Base-by-base conservation (phyloP, 2,329 filamentous ascomycete species). In the Ilyonectria robusta region DNA sequence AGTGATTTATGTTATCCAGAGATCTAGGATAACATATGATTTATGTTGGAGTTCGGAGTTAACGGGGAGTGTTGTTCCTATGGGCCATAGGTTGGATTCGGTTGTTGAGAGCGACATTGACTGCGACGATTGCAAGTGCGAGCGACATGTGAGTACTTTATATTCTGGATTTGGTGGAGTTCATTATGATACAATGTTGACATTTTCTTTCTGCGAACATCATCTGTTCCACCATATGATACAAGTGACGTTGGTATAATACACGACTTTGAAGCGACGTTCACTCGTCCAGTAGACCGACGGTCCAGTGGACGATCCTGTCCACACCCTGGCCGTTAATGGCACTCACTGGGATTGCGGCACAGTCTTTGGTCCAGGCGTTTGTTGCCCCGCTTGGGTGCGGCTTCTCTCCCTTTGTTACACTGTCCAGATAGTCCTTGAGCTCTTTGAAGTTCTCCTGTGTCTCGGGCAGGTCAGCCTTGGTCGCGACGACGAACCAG, bases 401-500 rank as follows among this genome's bases (percentile, higher is more conserved):
- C 31, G 86, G 84, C 65, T 87, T 85, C 21, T 83, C 81, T 1
- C 92, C 91, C 1, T 83, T 83, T 58, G 88, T 88, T 26, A 98
- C 86, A 4, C 83, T 83, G 5, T 87, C 84, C 4, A 99, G 81
- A 80, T 98, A 97, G 9, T 82, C 81, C 71, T 90, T 90, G 72
- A 99, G 83, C 58, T 83, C 81, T 40, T 80, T 81, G 78, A 94
- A 99, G 77, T 96, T 97, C 26, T 90, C 87, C 78, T 94, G 88
- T 2, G 96, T 97, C 3, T 87, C 88, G 4, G 91, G 89, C 61
- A 97, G 79, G 78, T 98, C 95, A 1, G 94, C 95, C 81, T 98
- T 98, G 21, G 95, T 98, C 1, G 94, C 95, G 48, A 98, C 91
- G 6, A 98, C 95, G 76, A 97, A 96, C 96, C 96, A 99, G 1